Base-by-base conservation (phyloP, 164 flowering plant genomes). In the Sedum album region DNA sequence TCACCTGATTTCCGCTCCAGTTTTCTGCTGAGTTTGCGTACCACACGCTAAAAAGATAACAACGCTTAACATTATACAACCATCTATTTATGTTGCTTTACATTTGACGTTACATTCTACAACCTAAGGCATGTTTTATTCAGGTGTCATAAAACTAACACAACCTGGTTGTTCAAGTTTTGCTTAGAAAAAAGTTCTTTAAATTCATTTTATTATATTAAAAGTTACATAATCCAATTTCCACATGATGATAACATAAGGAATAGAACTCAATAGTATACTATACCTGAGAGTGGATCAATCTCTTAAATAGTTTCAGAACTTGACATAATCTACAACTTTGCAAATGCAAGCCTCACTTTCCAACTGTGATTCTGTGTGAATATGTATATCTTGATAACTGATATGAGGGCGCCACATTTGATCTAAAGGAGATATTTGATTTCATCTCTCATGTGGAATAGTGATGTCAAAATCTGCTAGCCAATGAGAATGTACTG, bases 1-100 rank as follows among this genome's bases (percentile, higher is more conserved):
- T 92, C 97, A 42, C 97, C 96, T 44, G 48, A 88, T 75, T 88
- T 90, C 75, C 87, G 90, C 70, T 82, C 93, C 20, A 90, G 86
- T 81, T 82, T 96, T 17, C 77, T 83, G 93, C 96, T 90, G 74
- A 81, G 90, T 35, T 33, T 36, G 17, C 35, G 30, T 31, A 28
- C 13, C 1, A 6, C 17, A 18, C 23, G 2, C 0, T 39, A 10
- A 39, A 39, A 10, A 39, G 13, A 55, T 23, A 25, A 55, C 31
- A 25, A 21, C 31, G 18, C 11, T 63, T 39, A 17, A 18, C 20
- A 44, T 44, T 14, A 20, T 14, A 9, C 20, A 46, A 26, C 11
- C n/a, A 28, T 39, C 38, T 20, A 14, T 8, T 23, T 64, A 5
- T 33, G 23, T 35, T 35, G 42, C 42, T 38, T 25, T 0, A 15